Percentiles rank a stretch among this genome's conserved stretches.
Evolutionary conservation across 2,329 filamentous ascomycete species (phyloP).

Genomic region (Clonostachys sp.): DNA sequence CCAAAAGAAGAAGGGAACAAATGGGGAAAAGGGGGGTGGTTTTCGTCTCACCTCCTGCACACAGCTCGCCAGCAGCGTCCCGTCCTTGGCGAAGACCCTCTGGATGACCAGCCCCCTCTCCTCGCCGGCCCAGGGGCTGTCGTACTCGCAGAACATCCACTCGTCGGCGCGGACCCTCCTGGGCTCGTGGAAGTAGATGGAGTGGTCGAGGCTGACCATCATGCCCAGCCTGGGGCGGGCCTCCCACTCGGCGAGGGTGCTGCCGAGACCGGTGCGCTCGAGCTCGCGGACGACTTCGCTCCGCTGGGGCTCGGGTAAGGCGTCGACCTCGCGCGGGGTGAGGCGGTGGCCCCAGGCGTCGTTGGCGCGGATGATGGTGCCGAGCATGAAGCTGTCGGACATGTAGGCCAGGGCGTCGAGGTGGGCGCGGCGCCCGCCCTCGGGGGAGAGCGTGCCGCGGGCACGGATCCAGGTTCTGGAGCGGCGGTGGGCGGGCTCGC

Average conservation of each 20-base stretch:
- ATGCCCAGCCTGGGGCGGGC: constrained; percentile 65
- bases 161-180: constrained; percentile 55
- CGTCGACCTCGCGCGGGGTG: constrained; percentile 46
- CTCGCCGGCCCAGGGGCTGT: constrained; percentile 75
- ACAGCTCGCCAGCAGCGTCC: constrained; percentile 71
- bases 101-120: constrained; percentile 73
- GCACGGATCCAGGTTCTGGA: constrained; percentile 72
- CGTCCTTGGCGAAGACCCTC: constrained; percentile 67
- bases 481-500: constrained; percentile 59
- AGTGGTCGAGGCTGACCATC: constrained; percentile 79
- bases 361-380: constrained; percentile 78
- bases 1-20: background rate
- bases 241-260: constrained; percentile 39
- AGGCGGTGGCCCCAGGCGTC: constrained; percentile 68
- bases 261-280: constrained; percentile 33
- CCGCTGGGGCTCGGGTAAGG: constrained; percentile 32
- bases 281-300: constrained; percentile 27
- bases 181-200: constrained; percentile 64
- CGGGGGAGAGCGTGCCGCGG: constrained; percentile 66
- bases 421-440: constrained; percentile 75
- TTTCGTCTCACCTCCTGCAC: constrained; percentile 62
- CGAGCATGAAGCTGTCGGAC: constrained; percentile 90
- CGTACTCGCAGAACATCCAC: constrained; percentile 79
- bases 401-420: constrained; percentile 88
- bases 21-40: constrained; percentile 2